A percentile compares a stretch with the other conserved stretches of the same genome.
These are phyloP conservation scores for Dillenia turbinata DNA, from an alignment of 164 flowering plant genomes.

Conservation along the genomic window DNA sequence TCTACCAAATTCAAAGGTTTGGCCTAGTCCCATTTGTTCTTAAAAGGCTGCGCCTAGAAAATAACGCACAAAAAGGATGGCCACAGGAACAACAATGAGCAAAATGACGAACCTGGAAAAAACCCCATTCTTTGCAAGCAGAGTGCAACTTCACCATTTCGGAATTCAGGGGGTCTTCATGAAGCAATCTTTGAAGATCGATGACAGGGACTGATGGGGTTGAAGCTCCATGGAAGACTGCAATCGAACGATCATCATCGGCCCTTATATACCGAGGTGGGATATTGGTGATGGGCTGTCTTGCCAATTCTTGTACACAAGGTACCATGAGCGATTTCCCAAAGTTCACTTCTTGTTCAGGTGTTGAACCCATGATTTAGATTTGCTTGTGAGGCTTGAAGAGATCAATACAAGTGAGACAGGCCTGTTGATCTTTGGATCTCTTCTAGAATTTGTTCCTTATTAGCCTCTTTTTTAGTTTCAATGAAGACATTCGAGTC, in stretches of 20 bases:
- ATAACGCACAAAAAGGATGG: too few species aligned
- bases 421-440: too few species aligned
- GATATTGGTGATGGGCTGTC: slow-evolving; percentile 16
- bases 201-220: slow-evolving; percentile 25
- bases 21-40: too few species aligned
- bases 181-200: slow-evolving; percentile 21
- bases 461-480: too few species aligned
- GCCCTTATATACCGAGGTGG: slow-evolving; percentile 22
- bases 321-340: slow-evolving; percentile 34
- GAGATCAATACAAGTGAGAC: too few species aligned
- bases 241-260: slow-evolving; percentile 2
- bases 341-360: neutral
- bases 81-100: too few species aligned
- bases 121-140: slow-evolving; percentile 46
- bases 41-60: too few species aligned
- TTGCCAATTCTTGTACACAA: slow-evolving; percentile 31
- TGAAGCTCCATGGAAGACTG: too few species aligned
- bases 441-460: too few species aligned
- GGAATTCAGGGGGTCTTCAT: slow-evolving; percentile 1
- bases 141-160: slow-evolving; percentile 29
- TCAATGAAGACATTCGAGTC: too few species aligned
- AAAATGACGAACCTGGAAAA: slow-evolving; percentile 33
- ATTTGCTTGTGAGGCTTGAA: too few species aligned
- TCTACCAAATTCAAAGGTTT: too few species aligned
- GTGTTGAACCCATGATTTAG: neutral